phyloP scores from a whole-genome alignment of 495 filamentous ascomycete species.

The Glonium stellatum region DNA sequence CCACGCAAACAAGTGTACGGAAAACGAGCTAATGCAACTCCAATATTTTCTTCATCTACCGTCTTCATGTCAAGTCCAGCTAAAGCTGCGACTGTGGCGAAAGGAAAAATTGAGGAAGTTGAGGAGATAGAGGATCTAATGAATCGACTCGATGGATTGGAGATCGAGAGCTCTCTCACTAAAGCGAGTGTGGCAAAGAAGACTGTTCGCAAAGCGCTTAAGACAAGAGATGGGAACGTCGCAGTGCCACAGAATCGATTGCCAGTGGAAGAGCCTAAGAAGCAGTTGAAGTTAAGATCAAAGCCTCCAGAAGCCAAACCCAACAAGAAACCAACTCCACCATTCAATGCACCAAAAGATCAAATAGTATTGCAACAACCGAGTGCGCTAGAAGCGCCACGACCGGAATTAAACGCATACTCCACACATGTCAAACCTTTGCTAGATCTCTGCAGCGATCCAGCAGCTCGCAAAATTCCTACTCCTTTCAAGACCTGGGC shows the following conservation, averaged over 20 bases:
- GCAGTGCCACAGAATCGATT: neutral
- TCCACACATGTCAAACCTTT: constrained; percentile 15
- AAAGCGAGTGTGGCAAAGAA: neutral
- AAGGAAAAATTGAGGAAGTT: neutral
- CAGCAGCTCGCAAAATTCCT: neutral
- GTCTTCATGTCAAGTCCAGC: constrained; percentile 6
- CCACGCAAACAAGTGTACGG: constrained; percentile 33
- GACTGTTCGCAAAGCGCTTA: neutral
- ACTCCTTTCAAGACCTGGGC: constrained; percentile 40
- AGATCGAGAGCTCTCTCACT: neutral
- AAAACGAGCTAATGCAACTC: constrained; percentile 25
- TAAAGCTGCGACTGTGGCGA: neutral
- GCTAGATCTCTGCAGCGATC: constrained; percentile 19
- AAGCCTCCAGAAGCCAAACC: neutral
- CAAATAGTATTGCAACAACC: neutral
- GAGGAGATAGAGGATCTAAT: neutral
- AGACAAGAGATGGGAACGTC: neutral
- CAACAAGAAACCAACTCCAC: neutral
- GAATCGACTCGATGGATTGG: neutral
- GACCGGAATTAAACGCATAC: neutral
- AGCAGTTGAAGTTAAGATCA: neutral
- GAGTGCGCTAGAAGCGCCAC: neutral
- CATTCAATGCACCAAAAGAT: neutral
- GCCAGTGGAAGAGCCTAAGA: neutral
- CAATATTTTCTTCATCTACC: constrained; percentile 8